Conservation (phyloP, 495 filamentous ascomycete genomes). For the Aspergillus cavernicola region DNA sequence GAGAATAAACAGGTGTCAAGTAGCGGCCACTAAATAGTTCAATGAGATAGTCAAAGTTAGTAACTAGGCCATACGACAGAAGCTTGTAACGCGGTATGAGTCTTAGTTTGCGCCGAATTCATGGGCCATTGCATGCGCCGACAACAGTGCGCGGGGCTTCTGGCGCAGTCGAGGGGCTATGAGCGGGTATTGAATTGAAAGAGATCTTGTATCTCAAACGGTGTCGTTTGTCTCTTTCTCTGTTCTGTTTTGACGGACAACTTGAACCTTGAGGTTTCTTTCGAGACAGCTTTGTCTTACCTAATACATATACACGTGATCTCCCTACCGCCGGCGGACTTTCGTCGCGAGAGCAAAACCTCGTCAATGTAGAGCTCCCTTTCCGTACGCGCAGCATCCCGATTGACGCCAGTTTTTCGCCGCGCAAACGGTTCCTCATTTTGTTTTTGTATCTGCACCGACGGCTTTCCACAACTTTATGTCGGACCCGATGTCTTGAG, state of each 20-base stretch:
- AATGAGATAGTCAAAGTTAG: background rate
- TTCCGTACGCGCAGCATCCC: constrained; percentile 20
- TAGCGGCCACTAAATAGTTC: background rate
- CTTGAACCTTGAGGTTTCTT: background rate
- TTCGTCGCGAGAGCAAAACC: constrained; percentile 22
- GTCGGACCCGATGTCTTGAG: constrained; percentile 29
- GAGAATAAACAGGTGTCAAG: background rate
- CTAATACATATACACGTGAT: constrained; percentile 16
- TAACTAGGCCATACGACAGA: background rate
- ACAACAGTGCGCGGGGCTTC: background rate
- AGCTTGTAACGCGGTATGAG: background rate
- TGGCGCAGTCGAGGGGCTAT: background rate
- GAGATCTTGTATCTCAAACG: no score
- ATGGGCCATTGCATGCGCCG: constrained; percentile 15
- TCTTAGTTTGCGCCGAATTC: constrained; percentile 2
- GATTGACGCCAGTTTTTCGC: constrained; percentile 5
- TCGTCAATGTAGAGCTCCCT: constrained; percentile 23
- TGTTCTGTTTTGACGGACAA: no score
- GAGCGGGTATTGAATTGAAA: no score
- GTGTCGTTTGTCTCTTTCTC: background rate
- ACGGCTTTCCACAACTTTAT: constrained; percentile 15
- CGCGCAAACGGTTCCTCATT: constrained; percentile 7
- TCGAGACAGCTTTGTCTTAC: constrained; percentile 7
- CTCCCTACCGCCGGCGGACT: constrained; percentile 2
- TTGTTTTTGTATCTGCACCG: background rate